A percentile compares a stretch with the other conserved stretches of the same genome.
Conservation (phyloP, 1,284 basidiomycete genomes). For the Ustilago loliicola region DNA sequence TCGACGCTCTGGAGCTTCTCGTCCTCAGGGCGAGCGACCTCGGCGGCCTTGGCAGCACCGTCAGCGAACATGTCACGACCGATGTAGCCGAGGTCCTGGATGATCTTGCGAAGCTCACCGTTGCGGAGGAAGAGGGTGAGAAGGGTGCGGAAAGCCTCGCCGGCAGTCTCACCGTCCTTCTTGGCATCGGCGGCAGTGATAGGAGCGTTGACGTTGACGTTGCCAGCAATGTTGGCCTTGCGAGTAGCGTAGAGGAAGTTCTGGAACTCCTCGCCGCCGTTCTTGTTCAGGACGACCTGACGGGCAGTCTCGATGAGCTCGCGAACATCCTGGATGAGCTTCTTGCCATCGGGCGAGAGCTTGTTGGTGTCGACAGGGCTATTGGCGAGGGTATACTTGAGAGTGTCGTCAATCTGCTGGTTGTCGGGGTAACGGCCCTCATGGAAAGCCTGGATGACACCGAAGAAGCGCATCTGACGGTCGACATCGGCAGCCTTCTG, state of each 20-base stretch:
- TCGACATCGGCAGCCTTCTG: constrained; percentile 60
- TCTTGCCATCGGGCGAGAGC: constrained; percentile 62
- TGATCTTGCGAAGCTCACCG: constrained; percentile 63
- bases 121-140: constrained; percentile 68
- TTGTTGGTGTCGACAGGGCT: constrained; percentile 61
- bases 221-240: constrained; percentile 56
- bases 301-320: constrained; percentile 58
- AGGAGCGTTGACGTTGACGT: constrained; percentile 54
- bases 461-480: constrained; percentile 65
- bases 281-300: constrained; percentile 65
- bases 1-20: constrained; percentile 79
- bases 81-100: constrained; percentile 64
- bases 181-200: constrained; percentile 56
- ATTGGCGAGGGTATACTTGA: constrained; percentile 59
- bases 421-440: constrained; percentile 67
- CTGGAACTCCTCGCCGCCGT: constrained; percentile 64
- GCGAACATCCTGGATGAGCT: constrained; percentile 64
- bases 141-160: constrained; percentile 64
- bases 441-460: constrained; percentile 66
- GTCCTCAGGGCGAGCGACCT: constrained; percentile 78
- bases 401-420: constrained; percentile 63
- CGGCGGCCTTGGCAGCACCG: constrained; percentile 81
- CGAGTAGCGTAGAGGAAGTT: constrained; percentile 64
- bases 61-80: constrained; percentile 84
- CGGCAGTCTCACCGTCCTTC: constrained; percentile 65